phyloP scores from a whole-genome alignment of 176 grass and related monocot species.

The Lolium rigidum region DNA sequence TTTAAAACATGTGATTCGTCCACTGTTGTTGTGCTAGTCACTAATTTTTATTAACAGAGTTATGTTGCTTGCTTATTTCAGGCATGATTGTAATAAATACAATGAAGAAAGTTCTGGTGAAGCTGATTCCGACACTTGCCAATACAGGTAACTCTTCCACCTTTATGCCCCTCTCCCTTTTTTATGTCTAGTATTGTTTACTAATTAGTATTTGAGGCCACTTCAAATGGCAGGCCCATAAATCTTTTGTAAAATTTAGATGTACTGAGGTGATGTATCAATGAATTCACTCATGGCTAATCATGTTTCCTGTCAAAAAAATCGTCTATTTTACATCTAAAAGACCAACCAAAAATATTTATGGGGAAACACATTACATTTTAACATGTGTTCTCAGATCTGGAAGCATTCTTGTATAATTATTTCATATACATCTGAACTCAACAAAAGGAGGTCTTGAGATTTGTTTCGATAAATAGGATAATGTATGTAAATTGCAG shows the following conservation, averaged over 20 bases:
- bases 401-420: too few relatives aligned
- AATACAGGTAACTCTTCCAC: background rate
- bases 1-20: background rate
- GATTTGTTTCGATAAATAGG: background rate
- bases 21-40: background rate
- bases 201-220: background rate
- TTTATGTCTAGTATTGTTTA: background rate
- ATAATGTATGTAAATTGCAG: background rate
- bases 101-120: background rate
- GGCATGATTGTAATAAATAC: background rate
- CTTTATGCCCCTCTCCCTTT: background rate
- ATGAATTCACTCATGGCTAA: background rate
- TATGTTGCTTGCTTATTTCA: background rate
- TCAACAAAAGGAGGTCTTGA: background rate
- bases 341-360: background rate
- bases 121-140: background rate
- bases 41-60: background rate
- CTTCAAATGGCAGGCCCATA: background rate
- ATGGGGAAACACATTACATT: background rate
- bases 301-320: background rate
- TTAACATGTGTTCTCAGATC: background rate
- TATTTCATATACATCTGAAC: background rate
- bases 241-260: background rate
- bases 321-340: background rate
- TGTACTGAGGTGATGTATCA: background rate